Evolutionary conservation across 768 basidiomycete genomes (phyloP).

Genomic region (Kockovaella imperatae): DNA sequence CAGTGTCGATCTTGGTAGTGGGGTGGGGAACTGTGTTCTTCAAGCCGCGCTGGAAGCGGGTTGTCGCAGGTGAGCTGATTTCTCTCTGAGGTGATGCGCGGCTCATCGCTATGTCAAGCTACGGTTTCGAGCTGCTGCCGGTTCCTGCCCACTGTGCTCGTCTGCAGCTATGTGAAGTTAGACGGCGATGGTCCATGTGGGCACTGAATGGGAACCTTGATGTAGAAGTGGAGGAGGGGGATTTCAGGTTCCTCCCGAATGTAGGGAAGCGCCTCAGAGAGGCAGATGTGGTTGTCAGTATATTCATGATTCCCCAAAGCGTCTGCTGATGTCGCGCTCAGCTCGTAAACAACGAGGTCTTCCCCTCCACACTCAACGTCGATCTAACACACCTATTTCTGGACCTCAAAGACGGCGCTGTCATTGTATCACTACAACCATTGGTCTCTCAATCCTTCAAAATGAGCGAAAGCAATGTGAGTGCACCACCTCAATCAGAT

Average conservation of each 20-base stretch:
- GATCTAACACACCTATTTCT: slow-evolving; percentile 79
- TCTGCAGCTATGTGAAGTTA: slow-evolving; percentile 65
- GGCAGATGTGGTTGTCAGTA: slow-evolving; percentile 79
- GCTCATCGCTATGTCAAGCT: too few relatives aligned
- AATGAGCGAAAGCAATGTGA: slow-evolving; percentile 73
- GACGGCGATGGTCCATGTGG: slow-evolving; percentile 81
- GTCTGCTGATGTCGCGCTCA: slow-evolving; percentile 5
- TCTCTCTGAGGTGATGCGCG: background rate
- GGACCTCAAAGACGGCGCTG: slow-evolving; percentile 86
- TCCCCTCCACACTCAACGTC: slow-evolving; percentile 60
- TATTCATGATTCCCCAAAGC: background rate
- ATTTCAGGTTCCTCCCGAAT: slow-evolving; percentile 66
- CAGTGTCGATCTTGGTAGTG: slow-evolving; percentile 69
- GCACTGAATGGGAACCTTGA: slow-evolving; percentile 62
- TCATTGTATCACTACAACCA: slow-evolving; percentile 78
- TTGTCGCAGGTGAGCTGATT: slow-evolving; percentile 12
- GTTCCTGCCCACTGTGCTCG: slow-evolving; percentile 73
- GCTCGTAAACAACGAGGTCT: slow-evolving; percentile 46
- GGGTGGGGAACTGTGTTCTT: slow-evolving; percentile 75
- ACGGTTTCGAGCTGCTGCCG: slow-evolving; percentile 70
- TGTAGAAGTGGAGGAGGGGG: slow-evolving; percentile 71
- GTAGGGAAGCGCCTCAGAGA: slow-evolving; percentile 63
- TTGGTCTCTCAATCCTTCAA: slow-evolving; percentile 65
- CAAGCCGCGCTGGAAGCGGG: slow-evolving; percentile 67
- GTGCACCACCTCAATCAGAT: slow-evolving; percentile 22